Conservation (phyloP, 140 eudicot species). For the Senecio squalidus region DNA sequence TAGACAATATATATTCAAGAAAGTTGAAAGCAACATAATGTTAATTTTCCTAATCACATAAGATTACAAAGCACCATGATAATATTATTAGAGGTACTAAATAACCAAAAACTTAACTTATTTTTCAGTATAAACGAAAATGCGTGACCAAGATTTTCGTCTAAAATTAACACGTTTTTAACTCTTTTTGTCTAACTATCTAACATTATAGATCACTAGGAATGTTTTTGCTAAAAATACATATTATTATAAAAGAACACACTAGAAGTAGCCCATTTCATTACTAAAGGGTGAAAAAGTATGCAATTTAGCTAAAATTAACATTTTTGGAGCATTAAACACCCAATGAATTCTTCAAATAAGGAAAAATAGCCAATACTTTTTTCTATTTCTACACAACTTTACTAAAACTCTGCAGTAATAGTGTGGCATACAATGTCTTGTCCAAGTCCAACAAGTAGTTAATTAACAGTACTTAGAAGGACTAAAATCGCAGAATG, state of each 20-base stretch:
- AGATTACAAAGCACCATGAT: background rate
- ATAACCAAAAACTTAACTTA: background rate
- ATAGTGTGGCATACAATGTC: constrained; percentile 4
- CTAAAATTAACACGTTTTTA: too few relatives aligned
- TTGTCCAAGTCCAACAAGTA: constrained; percentile 4
- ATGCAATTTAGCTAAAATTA: background rate
- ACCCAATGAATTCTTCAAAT: background rate
- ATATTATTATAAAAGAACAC: background rate
- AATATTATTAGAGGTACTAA: background rate
- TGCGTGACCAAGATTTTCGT: background rate
- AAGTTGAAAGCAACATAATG: background rate
- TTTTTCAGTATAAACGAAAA: background rate
- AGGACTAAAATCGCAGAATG: constrained; percentile 11
- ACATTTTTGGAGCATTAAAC: background rate
- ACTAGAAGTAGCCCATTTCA: background rate
- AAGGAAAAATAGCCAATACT: background rate
- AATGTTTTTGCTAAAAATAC: too few relatives aligned
- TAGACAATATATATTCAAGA: background rate
- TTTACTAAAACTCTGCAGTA: background rate
- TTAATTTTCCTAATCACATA: background rate
- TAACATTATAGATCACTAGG: too few relatives aligned
- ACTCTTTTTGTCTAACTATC: too few relatives aligned
- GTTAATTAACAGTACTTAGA: constrained; percentile 4
- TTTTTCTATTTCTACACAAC: background rate
- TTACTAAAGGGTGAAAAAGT: background rate